phyloP scores from a whole-genome alignment of 768 basidiomycete genomes.

The Leccinum truebloodii region DNA sequence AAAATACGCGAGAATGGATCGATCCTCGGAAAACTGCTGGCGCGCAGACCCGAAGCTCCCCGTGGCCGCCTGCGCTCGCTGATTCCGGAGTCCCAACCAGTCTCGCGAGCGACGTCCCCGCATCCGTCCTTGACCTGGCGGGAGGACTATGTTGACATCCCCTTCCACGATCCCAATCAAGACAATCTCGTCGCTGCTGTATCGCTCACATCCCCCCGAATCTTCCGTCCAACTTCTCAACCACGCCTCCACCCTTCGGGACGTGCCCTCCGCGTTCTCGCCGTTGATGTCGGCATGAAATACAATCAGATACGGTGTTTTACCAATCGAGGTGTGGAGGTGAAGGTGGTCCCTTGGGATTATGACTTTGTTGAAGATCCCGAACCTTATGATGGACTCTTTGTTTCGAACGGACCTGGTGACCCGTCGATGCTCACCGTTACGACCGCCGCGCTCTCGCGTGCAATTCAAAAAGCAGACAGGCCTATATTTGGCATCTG shows the following conservation, averaged over 20 bases:
- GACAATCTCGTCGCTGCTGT: slow-evolving; percentile 91
- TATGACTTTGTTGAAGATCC: slow-evolving; percentile 82
- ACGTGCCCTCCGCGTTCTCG: slow-evolving; percentile 79
- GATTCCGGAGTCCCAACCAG: slow-evolving; percentile 39
- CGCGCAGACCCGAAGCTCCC: slow-evolving; percentile 52
- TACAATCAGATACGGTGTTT: slow-evolving; percentile 99
- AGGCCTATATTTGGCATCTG: slow-evolving; percentile 97
- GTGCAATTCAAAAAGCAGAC: slow-evolving; percentile 69
- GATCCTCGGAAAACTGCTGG: slow-evolving; percentile 84
- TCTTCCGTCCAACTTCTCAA: slow-evolving; percentile 62
- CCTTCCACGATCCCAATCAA: slow-evolving; percentile 86
- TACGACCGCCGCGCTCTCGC: slow-evolving; percentile 69
- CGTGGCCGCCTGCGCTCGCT: slow-evolving; percentile 38
- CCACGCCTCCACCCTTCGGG: slow-evolving; percentile 75
- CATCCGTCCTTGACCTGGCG: slow-evolving; percentile 65
- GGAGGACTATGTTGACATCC: slow-evolving; percentile 78
- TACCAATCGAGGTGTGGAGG: slow-evolving; percentile 84
- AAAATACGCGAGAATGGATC: slow-evolving; percentile 92
- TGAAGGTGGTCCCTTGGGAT: slow-evolving; percentile 98
- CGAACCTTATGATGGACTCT: slow-evolving; percentile 90
- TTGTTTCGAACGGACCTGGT: slow-evolving; percentile 97
- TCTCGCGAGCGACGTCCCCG: slow-evolving; percentile 55
- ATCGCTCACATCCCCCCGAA: slow-evolving; percentile 65
- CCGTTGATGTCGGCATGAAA: slow-evolving; percentile 99
- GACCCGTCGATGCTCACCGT: slow-evolving; percentile 83